Percentiles rank a stretch among this genome's conserved stretches.
Evolutionary conservation across 352 stramenopile species (phyloP).

Genomic region (Globisporangium splendens): DNA sequence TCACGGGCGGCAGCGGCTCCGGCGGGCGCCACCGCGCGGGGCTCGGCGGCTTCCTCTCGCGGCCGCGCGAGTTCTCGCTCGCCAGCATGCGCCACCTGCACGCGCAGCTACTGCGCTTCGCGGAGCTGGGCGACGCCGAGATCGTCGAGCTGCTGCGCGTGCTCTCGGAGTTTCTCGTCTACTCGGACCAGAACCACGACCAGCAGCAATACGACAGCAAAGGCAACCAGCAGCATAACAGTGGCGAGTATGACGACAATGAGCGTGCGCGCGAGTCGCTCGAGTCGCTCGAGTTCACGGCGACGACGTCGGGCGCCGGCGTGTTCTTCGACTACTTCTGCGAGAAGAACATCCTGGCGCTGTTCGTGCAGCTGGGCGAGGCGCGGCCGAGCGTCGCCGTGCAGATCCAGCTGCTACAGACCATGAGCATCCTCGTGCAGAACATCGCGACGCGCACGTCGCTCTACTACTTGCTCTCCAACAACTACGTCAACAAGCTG

Average conservation of each 20-base stretch:
- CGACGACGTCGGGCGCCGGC: constrained; percentile 27
- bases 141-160: constrained; percentile 83
- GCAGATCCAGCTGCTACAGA: constrained; percentile 93
- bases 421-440: constrained; percentile 90
- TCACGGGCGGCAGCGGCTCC: constrained; percentile 27
- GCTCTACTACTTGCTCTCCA: constrained; percentile 94
- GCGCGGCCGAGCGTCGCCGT: constrained; percentile 48
- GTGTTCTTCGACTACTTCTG: constrained; percentile 96
- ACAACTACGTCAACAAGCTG: constrained; percentile 94
- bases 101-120: constrained; percentile 54
- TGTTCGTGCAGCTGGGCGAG: constrained; percentile 86
- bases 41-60: constrained; percentile 18
- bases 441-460: constrained; percentile 87
- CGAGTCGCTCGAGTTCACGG: constrained; percentile 18
- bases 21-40: constrained; percentile 5
- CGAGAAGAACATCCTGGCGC: constrained; percentile 93
- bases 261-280: constrained; percentile 7
- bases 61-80: constrained; percentile 55
- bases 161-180: constrained; percentile 85
- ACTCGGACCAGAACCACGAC: constrained; percentile 78
- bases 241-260: not conserved
- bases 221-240: constrained; percentile 5
- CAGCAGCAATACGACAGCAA: constrained; percentile 14
- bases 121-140: constrained; percentile 56
- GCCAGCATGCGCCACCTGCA: constrained; percentile 76